Base-by-base conservation (phyloP, 176 grass and related monocot genomes). In the Bothriochloa decipiens region DNA sequence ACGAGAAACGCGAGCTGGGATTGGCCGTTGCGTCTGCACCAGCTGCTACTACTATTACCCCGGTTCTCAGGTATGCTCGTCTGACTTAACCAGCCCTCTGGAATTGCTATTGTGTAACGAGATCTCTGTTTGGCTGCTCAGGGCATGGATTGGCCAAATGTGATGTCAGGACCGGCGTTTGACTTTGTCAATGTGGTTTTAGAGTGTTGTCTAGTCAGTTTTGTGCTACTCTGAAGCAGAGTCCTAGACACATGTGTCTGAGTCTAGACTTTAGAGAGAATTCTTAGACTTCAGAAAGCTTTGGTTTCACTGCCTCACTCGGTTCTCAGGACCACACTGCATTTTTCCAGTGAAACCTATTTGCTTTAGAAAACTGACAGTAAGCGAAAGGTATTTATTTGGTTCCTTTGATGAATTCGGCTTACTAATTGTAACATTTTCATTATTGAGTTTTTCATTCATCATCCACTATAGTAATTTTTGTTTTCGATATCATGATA, bases 31-130 rank as follows among this genome's bases (percentile, higher is more conserved):
- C 68, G 28, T 66, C 76, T 74, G 67, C 85, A 50, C 82, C 62
- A 4, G 42, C 39, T 70, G 65, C 76, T 52, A 45, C 57, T 0
- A 11, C 83, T 0, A 15, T 85, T 49, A 46, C 72, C 37, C 91
- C 89, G 14, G 62, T 86, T 83, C 75, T 89, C 26, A 87, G 91
- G 91, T 93, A 85, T 77, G 80, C 28, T 11, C 33, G 5, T 66
- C 29, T 32, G 27, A 49, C 22, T 26, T 78, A 7, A 52, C 78
- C 8, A 27, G 68, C 11, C 32, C 42, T 29, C 17, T 11, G 26
- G 20, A 62, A 83, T 63, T 84, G 84, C 27, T 76, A 10, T 18
- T 3, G 14, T 25, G 3, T 58, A 58, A 23, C 55, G 55, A 58
- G 22, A 58, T 58, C 22, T 23, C 55, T 58, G 55, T 60, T 60